Evolutionary conservation across 1,139 yeast genomes (phyloP).

Genomic region (Debaryomycetaceae sp.): DNA sequence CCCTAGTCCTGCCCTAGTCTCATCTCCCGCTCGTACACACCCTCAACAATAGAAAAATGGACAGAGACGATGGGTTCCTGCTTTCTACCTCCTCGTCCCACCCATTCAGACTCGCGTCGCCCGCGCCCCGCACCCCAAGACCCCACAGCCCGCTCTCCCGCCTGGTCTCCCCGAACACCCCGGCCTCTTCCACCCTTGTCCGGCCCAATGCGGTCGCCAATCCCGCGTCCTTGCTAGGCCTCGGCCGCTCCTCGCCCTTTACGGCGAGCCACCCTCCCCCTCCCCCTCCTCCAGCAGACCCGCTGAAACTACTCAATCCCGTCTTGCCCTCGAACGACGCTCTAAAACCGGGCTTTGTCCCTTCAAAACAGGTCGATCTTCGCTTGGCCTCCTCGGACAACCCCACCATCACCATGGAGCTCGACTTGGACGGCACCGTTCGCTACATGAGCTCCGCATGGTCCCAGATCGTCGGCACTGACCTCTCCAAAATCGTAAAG

Average conservation of each 20-base stretch:
- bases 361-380: slow-evolving; percentile 38
- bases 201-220: neutral
- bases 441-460: slow-evolving; percentile 66
- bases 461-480: slow-evolving; percentile 66
- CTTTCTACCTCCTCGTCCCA: neutral
- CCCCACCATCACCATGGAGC: slow-evolving; percentile 78
- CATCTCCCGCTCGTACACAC: too few relatives aligned
- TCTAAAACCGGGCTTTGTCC: too few relatives aligned
- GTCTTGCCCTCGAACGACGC: slow-evolving; percentile 16
- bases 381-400: slow-evolving; percentile 52
- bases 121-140: neutral
- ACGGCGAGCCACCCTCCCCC: neutral
- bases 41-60: too few relatives aligned
- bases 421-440: slow-evolving; percentile 72
- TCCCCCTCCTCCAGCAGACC: neutral
- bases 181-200: neutral
- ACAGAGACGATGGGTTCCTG: neutral
- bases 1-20: too few relatives aligned
- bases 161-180: neutral
- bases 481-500: slow-evolving; percentile 40
- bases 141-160: neutral
- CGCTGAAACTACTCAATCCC: neutral
- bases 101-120: slow-evolving; percentile 1
- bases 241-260: neutral
- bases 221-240: neutral